Evolutionary conservation across 495 filamentous ascomycete genomes (phyloP).

Genomic region (Podospora anserina): DNA sequence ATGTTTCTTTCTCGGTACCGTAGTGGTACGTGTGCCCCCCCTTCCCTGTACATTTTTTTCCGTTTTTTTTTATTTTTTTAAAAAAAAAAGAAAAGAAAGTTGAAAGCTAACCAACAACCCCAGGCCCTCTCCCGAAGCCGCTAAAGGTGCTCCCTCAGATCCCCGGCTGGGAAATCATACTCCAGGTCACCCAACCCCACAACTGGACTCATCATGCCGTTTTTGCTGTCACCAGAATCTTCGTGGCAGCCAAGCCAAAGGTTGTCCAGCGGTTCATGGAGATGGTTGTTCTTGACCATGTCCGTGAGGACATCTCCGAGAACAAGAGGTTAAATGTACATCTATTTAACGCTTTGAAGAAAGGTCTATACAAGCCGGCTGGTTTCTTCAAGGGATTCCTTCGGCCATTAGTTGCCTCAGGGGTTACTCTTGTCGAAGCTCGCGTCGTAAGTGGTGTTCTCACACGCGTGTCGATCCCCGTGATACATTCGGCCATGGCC

Average conservation of each 20-base stretch:
- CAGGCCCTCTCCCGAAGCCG: conserved; percentile 86
- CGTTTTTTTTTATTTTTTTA: too few relatives aligned
- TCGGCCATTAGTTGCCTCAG: conserved; percentile 76
- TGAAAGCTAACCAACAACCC: conserved; percentile 53
- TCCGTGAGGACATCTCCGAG: conserved; percentile 75
- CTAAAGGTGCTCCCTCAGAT: conserved; percentile 95
- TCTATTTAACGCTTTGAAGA: conserved; percentile 88
- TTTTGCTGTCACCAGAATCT: conserved; percentile 83
- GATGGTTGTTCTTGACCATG: conserved; percentile 77
- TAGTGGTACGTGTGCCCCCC: too few relatives aligned
- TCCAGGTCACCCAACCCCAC: conserved; percentile 31
- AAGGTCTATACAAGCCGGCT: conserved; percentile 89
- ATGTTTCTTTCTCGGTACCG: conserved; percentile 78
- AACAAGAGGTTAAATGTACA: conserved; percentile 93
- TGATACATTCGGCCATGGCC: conserved; percentile 88
- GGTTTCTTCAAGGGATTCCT: conserved; percentile 96
- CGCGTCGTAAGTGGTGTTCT: conserved; percentile 55
- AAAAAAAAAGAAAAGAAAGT: too few relatives aligned
- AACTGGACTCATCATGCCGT: conserved; percentile 64
- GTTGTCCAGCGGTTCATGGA: conserved; percentile 78
- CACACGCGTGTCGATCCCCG: conserved; percentile 70
- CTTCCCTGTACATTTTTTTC: too few relatives aligned
- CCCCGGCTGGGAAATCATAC: conserved; percentile 81
- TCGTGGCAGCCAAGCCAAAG: conserved; percentile 73
- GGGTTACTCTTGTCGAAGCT: too few relatives aligned